Evolutionary conservation across 2,329 filamentous ascomycete genomes (phyloP), one percentile per base, ranked within the genome.

Genomic region (Neurospora crassa): DNA sequence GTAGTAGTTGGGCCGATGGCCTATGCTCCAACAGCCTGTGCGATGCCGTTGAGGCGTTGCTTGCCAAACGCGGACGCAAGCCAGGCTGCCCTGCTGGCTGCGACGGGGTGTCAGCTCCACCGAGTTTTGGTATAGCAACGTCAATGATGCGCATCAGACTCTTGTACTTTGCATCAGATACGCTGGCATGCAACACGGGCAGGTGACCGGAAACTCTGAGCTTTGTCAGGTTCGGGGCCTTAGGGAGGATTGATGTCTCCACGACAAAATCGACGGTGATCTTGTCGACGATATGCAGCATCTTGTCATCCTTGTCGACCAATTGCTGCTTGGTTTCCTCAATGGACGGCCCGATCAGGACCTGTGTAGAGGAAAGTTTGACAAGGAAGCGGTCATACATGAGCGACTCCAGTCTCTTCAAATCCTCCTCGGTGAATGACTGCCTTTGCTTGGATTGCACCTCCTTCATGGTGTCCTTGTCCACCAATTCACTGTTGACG

Each of bases 351-450:
- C 96, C 96, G 74, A 99, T 97, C 67, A 99, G 86, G 20, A 99
- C 90, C 80, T 99, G 96, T 0, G 96, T 99, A 0, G 95, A 97
- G 24, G 96, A 91, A 40, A 99, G 85, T 78, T 97, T 97, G 76
- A 99, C 88, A 59, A 93, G 84, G 80, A 99, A 99, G 70, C 94
- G 96, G 84, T 99, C 96, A 78, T 99, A 99, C 92, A 99, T 97
- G 76, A 97, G 85, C 18, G 91, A 92, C 79, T 98, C 94, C 4
- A 99, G 88, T 67, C 91, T 89, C 79, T 92, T 91, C 79, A 93
- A 93, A 78, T 99, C 96, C 72, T 95, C 90, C 16, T 96, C 93
- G 7, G 90, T 96, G 78, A 96, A 97, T 37, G 92, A 85, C 71
- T 94, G 91, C 70, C 90, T 92, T 78, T 98, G 93, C 78, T 97